Conservation (phyloP, 2,329 filamentous ascomycete genomes). For the Penicillium sp. region DNA sequence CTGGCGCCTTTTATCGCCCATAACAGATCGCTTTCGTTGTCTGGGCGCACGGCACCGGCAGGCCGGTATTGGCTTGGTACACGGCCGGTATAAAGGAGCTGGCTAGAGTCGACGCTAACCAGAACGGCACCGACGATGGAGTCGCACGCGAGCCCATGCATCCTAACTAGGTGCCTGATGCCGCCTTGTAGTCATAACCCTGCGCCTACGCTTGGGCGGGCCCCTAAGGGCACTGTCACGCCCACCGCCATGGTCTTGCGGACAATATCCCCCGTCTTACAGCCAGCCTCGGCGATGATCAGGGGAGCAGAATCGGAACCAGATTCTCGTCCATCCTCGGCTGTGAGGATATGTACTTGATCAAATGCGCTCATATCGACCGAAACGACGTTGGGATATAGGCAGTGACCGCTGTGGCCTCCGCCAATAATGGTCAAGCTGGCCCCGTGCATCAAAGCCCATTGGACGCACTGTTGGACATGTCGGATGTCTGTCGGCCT, state of each 20-base stretch:
- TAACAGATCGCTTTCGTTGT: constrained; percentile 54
- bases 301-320: constrained; percentile 31
- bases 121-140: constrained; percentile 54
- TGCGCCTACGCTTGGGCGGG: constrained; percentile 63
- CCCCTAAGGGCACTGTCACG: constrained; percentile 59
- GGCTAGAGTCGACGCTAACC: constrained; percentile 7
- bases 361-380: constrained; percentile 61
- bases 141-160: constrained; percentile 60
- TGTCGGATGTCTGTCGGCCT: constrained; percentile 51
- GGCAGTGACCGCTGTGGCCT: constrained; percentile 61
- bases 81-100: constrained; percentile 49
- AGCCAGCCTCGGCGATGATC: constrained; percentile 57
- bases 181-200: constrained; percentile 66
- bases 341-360: constrained; percentile 39
- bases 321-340: neutral
- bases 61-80: constrained; percentile 52
- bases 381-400: constrained; percentile 53
- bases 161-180: constrained; percentile 59
- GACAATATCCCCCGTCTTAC: constrained; percentile 57
- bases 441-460: constrained; percentile 52
- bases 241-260: constrained; percentile 47
- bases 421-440: constrained; percentile 57
- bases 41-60: constrained; percentile 40
- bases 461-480: constrained; percentile 57
- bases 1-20: constrained; percentile 62